Percentiles rank a stretch among this genome's conserved stretches.
Evolutionary conservation across 2,329 filamentous ascomycete species (phyloP).

Genomic region (Trichoderma aggressivum): DNA sequence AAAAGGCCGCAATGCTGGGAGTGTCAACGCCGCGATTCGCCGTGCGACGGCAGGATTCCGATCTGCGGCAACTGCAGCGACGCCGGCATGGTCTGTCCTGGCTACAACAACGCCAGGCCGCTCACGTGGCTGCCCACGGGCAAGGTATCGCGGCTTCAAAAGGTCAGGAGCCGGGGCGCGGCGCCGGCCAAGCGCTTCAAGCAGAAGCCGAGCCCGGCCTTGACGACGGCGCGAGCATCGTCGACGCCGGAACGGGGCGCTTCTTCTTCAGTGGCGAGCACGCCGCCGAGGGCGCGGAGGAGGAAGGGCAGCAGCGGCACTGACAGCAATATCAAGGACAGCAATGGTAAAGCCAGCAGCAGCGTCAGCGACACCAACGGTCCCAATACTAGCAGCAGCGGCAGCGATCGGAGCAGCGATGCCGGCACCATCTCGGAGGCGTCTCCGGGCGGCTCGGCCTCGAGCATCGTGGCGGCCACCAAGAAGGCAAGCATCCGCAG

Average conservation of each 20-base stretch:
- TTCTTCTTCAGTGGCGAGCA: not conserved
- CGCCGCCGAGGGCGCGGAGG: not conserved
- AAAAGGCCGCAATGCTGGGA: conserved; percentile 38
- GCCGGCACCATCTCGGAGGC: conserved; percentile 2
- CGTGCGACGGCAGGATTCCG: conserved; percentile 38
- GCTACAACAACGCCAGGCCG: conserved; percentile 38
- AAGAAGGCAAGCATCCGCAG: not conserved
- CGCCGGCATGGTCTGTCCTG: conserved; percentile 36
- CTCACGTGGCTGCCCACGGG: conserved; percentile 40
- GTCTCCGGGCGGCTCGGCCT: not conserved
- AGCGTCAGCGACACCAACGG: not conserved
- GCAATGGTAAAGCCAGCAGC: not conserved
- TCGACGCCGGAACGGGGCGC: not conserved
- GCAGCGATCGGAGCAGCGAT: conserved; percentile 8
- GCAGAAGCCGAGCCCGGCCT: not conserved
- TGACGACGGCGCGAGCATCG: not conserved
- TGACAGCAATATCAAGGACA: not conserved
- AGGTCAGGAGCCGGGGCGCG: not conserved
- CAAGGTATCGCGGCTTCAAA: conserved; percentile 25
- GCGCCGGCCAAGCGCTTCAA: not conserved
- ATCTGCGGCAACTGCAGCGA: conserved; percentile 36
- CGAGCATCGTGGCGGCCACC: not conserved
- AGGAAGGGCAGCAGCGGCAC: not conserved
- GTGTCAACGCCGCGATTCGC: conserved; percentile 38
- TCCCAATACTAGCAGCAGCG: not conserved